Conservation (phyloP, 78 protist genomes). For the Tieghemostelium lacteum region DNA sequence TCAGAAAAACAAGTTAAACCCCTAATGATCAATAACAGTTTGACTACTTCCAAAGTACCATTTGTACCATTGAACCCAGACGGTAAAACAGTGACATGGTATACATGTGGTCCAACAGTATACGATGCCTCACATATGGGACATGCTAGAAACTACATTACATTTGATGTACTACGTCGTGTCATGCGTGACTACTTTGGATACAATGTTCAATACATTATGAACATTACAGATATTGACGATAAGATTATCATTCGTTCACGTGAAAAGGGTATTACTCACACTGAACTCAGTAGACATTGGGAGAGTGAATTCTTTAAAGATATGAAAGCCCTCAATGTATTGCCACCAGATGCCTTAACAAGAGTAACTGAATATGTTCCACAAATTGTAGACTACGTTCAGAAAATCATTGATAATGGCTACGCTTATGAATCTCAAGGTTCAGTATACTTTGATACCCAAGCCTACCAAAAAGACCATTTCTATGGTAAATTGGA, state of each 20-base stretch:
- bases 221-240: slow-evolving; percentile 89
- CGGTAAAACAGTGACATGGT: slow-evolving; percentile 79
- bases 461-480: slow-evolving; percentile 2
- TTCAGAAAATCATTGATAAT: slow-evolving; percentile 59
- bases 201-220: slow-evolving; percentile 77
- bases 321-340: slow-evolving; percentile 63
- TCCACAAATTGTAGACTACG: slow-evolving; percentile 34
- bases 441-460: slow-evolving; percentile 54
- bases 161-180: slow-evolving; percentile 97
- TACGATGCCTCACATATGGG: slow-evolving; percentile 87
- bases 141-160: slow-evolving; percentile 93
- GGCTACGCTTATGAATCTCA: slow-evolving; percentile 47
- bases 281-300: slow-evolving; percentile 20
- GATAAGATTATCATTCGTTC: slow-evolving; percentile 88
- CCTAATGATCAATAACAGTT: slow-evolving; percentile 14
- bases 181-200: slow-evolving; percentile 92
- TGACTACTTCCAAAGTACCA: slow-evolving; percentile 22
- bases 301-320: slow-evolving; percentile 64
- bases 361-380: slow-evolving; percentile 81
- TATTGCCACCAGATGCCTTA: slow-evolving; percentile 58
- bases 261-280: background rate
- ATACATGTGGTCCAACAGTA: slow-evolving; percentile 92
- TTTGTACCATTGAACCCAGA: no score
- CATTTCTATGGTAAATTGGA: background rate
- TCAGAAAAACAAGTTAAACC: slow-evolving; percentile 8